Conservation (phyloP, 108 stramenopile genomes). For the Licmophora abbreviata region DNA sequence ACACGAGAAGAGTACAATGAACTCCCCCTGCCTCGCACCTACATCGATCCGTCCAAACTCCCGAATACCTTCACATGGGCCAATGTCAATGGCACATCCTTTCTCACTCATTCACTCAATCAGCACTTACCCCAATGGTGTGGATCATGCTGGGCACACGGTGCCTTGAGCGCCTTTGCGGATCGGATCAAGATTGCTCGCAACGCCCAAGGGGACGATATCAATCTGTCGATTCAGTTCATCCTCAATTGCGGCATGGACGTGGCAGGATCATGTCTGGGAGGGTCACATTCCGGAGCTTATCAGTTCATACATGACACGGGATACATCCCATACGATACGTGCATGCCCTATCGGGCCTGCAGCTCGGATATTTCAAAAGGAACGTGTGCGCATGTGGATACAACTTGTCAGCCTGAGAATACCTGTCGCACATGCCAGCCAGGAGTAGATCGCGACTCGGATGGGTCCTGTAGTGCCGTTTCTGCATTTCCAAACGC, state of each 20-base stretch:
- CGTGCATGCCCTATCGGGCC: slow-evolving; percentile 78
- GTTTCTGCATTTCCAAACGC: slow-evolving; percentile 85
- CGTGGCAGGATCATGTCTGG: slow-evolving; percentile 66
- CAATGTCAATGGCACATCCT: slow-evolving; percentile 57
- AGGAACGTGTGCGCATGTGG: slow-evolving; percentile 73
- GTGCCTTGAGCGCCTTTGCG: slow-evolving; percentile 60
- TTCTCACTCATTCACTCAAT: slow-evolving; percentile 71
- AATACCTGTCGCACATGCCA: slow-evolving; percentile 83
- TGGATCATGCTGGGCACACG: slow-evolving; percentile 92
- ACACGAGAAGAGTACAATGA: slow-evolving; percentile 11
- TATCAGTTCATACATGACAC: slow-evolving; percentile 13
- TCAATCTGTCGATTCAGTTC: slow-evolving; percentile 55
- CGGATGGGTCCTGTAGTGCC: slow-evolving; percentile 62
- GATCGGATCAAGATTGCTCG: slow-evolving; percentile 92
- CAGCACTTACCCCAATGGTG: slow-evolving; percentile 74
- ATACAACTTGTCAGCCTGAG: slow-evolving; percentile 52
- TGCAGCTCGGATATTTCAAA: too few species aligned
- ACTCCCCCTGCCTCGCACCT: slow-evolving; percentile 63
- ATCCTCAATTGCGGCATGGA: slow-evolving; percentile 58
- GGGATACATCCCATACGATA: slow-evolving; percentile 19
- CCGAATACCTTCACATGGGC: slow-evolving; percentile 76
- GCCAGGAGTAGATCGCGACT: slow-evolving; percentile 53
- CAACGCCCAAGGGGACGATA: slow-evolving; percentile 25
- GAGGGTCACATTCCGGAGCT: slow-evolving; percentile 34
- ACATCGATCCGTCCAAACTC: slow-evolving; percentile 42